Evolutionary conservation across 1,284 basidiomycete species (phyloP).

Genomic region (Malassezia arunalokei): DNA sequence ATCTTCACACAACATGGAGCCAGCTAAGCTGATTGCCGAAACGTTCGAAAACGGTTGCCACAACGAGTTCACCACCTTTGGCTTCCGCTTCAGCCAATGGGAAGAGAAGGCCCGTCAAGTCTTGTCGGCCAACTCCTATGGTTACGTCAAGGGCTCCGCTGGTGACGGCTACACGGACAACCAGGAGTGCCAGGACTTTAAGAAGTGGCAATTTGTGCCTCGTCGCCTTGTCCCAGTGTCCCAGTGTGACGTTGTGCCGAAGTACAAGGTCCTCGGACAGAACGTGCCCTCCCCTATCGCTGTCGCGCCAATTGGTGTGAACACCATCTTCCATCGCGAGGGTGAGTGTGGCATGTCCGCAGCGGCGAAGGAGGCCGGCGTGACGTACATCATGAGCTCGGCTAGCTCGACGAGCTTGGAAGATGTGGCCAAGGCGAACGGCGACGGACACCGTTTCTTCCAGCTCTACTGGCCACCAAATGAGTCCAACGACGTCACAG

Average conservation of each 20-base stretch:
- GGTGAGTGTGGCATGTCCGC: background rate
- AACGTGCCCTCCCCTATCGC: conserved; percentile 9
- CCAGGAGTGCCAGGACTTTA: background rate
- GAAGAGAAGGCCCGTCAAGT: background rate
- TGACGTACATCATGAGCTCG: no score
- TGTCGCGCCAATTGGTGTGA: background rate
- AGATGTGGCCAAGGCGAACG: no score
- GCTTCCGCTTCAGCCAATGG: background rate
- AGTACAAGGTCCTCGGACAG: conserved; percentile 3
- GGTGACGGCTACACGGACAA: background rate
- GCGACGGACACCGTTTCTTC: no score
- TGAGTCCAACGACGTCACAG: no score
- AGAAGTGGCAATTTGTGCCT: background rate
- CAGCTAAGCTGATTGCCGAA: background rate
- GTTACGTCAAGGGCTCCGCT: background rate
- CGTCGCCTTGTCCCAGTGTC: background rate
- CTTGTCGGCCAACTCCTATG: background rate
- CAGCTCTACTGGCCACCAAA: no score
- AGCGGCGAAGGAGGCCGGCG: no score
- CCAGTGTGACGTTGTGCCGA: background rate
- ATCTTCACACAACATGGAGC: background rate
- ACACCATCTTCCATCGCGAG: conserved; percentile 14
- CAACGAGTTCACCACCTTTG: background rate
- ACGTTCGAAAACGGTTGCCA: background rate
- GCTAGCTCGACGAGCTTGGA: no score